A percentile compares a stretch with the other conserved stretches of the same genome.
These are phyloP conservation scores for Diaporthe helianthi DNA, from an alignment of 2,329 filamentous ascomycete genomes.

Conservation along the genomic window DNA sequence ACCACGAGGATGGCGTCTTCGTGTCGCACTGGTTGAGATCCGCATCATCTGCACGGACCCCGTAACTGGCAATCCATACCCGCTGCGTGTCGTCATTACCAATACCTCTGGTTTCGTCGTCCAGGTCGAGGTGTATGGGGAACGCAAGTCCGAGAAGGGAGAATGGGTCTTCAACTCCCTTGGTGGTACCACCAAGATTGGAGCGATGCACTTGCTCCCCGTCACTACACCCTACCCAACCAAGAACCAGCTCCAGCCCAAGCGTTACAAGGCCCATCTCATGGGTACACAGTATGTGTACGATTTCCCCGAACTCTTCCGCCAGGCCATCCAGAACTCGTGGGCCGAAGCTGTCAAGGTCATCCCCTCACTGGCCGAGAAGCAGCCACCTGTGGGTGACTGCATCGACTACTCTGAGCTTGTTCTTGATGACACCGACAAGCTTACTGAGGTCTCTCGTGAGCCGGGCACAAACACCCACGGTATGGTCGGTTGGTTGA, in stretches of 20 bases:
- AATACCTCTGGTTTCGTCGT: conserved; percentile 99
- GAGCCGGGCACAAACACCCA: conserved; percentile 95
- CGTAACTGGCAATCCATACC: conserved; percentile 81
- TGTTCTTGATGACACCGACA: conserved; percentile 92
- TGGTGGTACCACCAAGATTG: conserved; percentile 92
- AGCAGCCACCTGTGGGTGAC: conserved; percentile 84
- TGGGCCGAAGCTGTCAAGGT: conserved; percentile 81
- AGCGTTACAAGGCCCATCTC: conserved; percentile 98
- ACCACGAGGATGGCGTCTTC: conserved; percentile 91
- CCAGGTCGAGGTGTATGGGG: conserved; percentile 95
- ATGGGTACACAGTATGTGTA: conserved; percentile 99
- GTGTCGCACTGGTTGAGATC: conserved; percentile 96
- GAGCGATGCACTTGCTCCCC: conserved; percentile 90
- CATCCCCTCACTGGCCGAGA: conserved; percentile 76
- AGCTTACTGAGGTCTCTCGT: conserved; percentile 88
- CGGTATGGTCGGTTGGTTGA: conserved; percentile 98
- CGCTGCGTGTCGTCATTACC: conserved; percentile 93
- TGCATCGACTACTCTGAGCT: conserved; percentile 95
- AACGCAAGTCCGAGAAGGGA: conserved; percentile 97
- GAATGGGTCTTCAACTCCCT: conserved; percentile 99
- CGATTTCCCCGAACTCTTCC: conserved; percentile 99
- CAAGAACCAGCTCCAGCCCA: conserved; percentile 98
- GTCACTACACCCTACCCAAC: conserved; percentile 94
- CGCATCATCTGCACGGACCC: conserved; percentile 97
- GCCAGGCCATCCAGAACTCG: conserved; percentile 95